Percentiles rank a stretch among this genome's conserved stretches.
phyloP scores from a whole-genome alignment of 371 early-diverging fungal genomes.

The Capillidium heterosporum region DNA sequence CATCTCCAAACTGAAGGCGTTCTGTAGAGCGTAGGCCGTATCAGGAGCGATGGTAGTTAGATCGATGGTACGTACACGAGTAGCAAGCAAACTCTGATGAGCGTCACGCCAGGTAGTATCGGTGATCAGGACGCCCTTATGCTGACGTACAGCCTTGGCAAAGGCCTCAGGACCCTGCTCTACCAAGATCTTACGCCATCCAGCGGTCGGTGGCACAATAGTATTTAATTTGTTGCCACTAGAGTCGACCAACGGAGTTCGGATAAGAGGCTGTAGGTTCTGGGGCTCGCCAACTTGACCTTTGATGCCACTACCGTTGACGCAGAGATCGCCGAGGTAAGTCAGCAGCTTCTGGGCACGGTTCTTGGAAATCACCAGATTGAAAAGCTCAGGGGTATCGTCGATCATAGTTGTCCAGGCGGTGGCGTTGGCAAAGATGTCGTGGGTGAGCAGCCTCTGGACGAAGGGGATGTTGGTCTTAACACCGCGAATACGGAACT shows the following conservation, averaged over 20 bases:
- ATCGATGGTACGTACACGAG: slow-evolving; percentile 83
- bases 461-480: slow-evolving; percentile 92
- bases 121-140: slow-evolving; percentile 72
- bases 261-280: slow-evolving; percentile 8
- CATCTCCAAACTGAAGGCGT: slow-evolving; percentile 80
- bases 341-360: slow-evolving; percentile 73
- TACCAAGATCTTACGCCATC: slow-evolving; percentile 77
- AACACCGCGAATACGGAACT: slow-evolving; percentile 90
- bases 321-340: slow-evolving; percentile 76
- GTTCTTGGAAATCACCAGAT: slow-evolving; percentile 48
- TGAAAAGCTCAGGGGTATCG: slow-evolving; percentile 77
- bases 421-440: slow-evolving; percentile 49
- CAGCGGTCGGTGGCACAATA: slow-evolving; percentile 33
- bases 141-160: slow-evolving; percentile 72
- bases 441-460: slow-evolving; percentile 63
- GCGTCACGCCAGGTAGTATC: slow-evolving; percentile 94
- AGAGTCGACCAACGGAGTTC: neutral
- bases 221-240: slow-evolving; percentile 18
- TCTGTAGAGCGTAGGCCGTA: slow-evolving; percentile 69
- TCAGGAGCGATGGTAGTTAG: slow-evolving; percentile 60
- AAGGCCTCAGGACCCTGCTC: slow-evolving; percentile 75
- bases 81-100: slow-evolving; percentile 83
- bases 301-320: slow-evolving; percentile 81
- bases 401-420: slow-evolving; percentile 96
- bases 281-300: slow-evolving; percentile 45